These are phyloP conservation scores for Cladosporium sp. DNA, from an alignment of 2,329 filamentous ascomycete genomes.

Conservation along the genomic window DNA sequence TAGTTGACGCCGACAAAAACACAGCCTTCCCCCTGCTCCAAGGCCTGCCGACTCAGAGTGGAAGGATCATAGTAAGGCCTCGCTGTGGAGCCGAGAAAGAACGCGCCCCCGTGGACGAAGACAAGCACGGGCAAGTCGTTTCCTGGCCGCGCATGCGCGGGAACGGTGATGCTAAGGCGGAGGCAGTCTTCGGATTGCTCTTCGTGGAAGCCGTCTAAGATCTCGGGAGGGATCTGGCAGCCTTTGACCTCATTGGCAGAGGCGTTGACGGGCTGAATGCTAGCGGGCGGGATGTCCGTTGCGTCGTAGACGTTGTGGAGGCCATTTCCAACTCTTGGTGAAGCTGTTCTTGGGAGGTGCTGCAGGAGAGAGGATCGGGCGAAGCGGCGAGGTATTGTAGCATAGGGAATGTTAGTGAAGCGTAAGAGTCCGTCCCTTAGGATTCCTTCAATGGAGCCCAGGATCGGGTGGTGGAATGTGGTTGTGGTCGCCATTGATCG, in stretches of 20 bases:
- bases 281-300: background rate
- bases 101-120: conserved; percentile 50
- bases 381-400: background rate
- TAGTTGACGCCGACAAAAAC: conserved; percentile 49
- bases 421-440: background rate
- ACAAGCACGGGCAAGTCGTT: conserved; percentile 43
- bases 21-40: background rate
- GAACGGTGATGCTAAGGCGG: conserved; percentile 48
- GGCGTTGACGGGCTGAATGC: background rate
- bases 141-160: conserved; percentile 16
- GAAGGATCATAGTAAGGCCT: conserved; percentile 43
- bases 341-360: background rate
- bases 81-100: conserved; percentile 44
- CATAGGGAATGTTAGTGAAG: background rate
- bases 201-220: background rate
- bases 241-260: conserved; percentile 2
- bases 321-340: background rate
- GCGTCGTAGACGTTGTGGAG: background rate
- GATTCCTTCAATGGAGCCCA: background rate
- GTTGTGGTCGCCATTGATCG: too few species aligned
- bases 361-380: background rate
- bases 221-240: background rate
- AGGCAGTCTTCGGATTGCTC: conserved; percentile 35
- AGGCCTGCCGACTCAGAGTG: background rate
- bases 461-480: background rate